Evolutionary conservation across 202 grass and related monocot species (phyloP).

Genomic region (Dendrocalamus latiflorus): DNA sequence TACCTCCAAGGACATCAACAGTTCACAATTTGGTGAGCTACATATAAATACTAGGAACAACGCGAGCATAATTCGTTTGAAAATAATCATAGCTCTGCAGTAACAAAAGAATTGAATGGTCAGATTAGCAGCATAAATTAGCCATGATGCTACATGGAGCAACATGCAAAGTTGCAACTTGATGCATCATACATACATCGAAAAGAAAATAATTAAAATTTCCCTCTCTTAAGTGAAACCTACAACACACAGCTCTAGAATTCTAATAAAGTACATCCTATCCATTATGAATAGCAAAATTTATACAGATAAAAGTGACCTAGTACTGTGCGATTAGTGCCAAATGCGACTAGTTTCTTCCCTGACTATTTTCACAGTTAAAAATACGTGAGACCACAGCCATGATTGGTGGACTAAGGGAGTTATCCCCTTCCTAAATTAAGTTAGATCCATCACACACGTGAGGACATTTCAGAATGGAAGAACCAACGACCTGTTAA

Average conservation of each 20-base stretch:
- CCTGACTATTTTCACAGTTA: background rate
- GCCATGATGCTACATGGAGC: background rate
- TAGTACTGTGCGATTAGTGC: background rate
- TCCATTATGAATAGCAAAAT: background rate
- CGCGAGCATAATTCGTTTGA: background rate
- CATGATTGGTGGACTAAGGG: background rate
- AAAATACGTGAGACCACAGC: background rate
- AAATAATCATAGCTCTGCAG: background rate
- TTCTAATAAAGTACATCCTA: background rate
- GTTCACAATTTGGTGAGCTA: background rate
- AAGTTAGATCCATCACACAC: background rate
- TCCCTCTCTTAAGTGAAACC: background rate
- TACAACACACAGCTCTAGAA: no score
- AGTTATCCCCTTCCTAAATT: background rate
- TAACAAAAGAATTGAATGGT: background rate
- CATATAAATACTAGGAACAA: background rate
- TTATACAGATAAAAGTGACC: background rate
- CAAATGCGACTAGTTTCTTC: background rate
- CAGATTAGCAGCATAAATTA: background rate
- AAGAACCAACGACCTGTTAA: background rate
- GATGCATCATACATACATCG: background rate
- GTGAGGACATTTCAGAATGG: background rate
- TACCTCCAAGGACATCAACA: conserved; percentile 42
- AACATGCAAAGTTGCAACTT: background rate
- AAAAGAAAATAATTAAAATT: background rate